Evolutionary conservation across 257 asterid genomes (phyloP).

Genomic region (Thymus quinquecostatus): DNA sequence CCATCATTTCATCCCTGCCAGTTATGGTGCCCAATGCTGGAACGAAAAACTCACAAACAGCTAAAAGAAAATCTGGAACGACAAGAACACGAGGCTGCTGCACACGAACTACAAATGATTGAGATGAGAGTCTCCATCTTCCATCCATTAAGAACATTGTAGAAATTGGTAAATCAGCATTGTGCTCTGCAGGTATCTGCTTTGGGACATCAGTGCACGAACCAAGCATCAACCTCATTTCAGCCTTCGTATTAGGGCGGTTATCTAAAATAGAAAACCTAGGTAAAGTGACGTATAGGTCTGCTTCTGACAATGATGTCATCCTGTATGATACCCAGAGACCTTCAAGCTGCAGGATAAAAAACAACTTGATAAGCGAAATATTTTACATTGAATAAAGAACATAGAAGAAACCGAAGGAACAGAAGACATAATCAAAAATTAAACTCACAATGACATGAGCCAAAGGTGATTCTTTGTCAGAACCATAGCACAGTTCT

Average conservation of each 20-base stretch:
- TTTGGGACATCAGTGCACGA: constrained; percentile 77
- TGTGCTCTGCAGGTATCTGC: constrained; percentile 61
- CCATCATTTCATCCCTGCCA: constrained; percentile 97
- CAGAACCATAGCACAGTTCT: constrained; percentile 83
- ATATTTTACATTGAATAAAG: constrained; percentile 19
- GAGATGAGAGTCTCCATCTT: constrained; percentile 91
- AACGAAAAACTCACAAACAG: constrained; percentile 90
- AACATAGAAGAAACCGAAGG: constrained; percentile 18
- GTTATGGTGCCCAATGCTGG: constrained; percentile 93
- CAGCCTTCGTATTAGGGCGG: constrained; percentile 93
- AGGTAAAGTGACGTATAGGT: constrained; percentile 86
- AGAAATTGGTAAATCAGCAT: constrained; percentile 66
- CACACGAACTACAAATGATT: constrained; percentile 85
- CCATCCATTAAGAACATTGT: constrained; percentile 99
- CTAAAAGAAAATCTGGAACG: constrained; percentile 93
- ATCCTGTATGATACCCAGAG: constrained; percentile 97
- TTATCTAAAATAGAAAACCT: constrained; percentile 82
- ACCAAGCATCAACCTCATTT: constrained; percentile 99
- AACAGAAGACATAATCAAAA: constrained; percentile 10
- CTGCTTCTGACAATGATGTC: constrained; percentile 96
- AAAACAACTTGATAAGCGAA: constrained; percentile 24
- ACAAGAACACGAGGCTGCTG: constrained; percentile 98
- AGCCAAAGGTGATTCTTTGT: constrained; percentile 87
- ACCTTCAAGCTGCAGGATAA: constrained; percentile 81
- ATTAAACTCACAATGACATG: constrained; percentile 82